Conservation (phyloP, 2,329 filamentous ascomycete genomes). For the Fusarium napiforme region DNA sequence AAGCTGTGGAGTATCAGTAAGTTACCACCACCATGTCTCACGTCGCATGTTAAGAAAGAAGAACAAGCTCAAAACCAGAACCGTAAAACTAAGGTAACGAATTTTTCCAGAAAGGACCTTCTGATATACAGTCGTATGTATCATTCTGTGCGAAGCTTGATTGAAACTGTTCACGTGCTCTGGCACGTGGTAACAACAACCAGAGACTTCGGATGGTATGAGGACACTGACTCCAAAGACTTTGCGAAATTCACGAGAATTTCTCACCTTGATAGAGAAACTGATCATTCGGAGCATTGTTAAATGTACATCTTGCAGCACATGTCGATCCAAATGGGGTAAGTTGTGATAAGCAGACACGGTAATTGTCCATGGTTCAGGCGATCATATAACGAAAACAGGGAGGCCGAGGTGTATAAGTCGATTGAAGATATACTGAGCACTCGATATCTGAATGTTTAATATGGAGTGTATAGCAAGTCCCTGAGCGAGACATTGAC, state of each 20-base stretch:
- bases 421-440: not conserved
- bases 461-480: not conserved
- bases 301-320: not conserved
- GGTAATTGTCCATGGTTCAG: not conserved
- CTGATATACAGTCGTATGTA: not conserved
- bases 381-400: not conserved
- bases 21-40: not conserved
- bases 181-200: not conserved
- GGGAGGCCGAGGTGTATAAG: not conserved
- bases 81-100: not conserved
- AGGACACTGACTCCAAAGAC: not conserved
- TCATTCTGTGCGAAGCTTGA: not conserved
- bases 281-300: not conserved
- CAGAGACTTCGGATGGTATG: not conserved
- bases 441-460: not conserved
- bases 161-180: not conserved
- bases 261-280: not conserved
- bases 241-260: not conserved
- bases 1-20: not conserved
- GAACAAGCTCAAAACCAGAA: not conserved
- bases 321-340: not conserved
- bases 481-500: not conserved
- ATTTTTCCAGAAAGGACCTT: not conserved
- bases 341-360: not conserved
- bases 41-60: not conserved